phyloP scores from a whole-genome alignment of 768 basidiomycete genomes.

The Termitomyces sp. region DNA sequence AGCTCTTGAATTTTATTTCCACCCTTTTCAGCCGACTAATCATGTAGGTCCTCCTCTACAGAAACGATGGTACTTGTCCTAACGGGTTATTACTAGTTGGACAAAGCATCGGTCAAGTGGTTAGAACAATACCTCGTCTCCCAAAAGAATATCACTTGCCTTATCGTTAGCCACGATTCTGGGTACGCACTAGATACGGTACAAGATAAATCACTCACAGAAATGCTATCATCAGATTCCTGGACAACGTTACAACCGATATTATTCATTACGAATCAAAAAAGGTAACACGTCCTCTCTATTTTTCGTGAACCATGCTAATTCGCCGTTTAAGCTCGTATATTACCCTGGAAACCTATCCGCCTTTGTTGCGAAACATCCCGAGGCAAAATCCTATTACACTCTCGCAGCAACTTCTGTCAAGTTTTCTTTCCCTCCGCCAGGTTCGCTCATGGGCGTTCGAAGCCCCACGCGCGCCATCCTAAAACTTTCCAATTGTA shows the following conservation, averaged over 20 bases:
- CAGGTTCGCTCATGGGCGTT: slow-evolving; percentile 96
- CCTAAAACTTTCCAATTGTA: slow-evolving; percentile 87
- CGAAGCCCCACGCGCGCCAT: slow-evolving; percentile 95
- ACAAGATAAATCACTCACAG: slow-evolving; percentile 8
- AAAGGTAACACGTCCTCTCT: slow-evolving; percentile 46
- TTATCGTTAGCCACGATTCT: slow-evolving; percentile 96
- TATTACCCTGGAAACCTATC: slow-evolving; percentile 95
- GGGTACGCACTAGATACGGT: slow-evolving; percentile 49
- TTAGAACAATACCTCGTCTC: slow-evolving; percentile 82
- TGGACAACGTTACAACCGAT: slow-evolving; percentile 94
- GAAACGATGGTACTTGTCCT: not conserved
- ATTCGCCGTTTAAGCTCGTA: slow-evolving; percentile 54
- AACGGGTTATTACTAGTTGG: slow-evolving; percentile 47
- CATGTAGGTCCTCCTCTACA: slow-evolving; percentile 52
- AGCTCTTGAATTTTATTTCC: slow-evolving; percentile 1
- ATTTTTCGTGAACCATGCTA: slow-evolving; percentile 1
- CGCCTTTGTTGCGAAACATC: slow-evolving; percentile 83
- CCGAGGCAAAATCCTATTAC: slow-evolving; percentile 95
- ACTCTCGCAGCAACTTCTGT: slow-evolving; percentile 90
- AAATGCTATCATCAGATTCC: slow-evolving; percentile 52
- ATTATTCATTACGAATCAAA: slow-evolving; percentile 97
- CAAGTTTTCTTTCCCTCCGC: slow-evolving; percentile 94
- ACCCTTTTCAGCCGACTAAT: slow-evolving; percentile 68
- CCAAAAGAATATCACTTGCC: slow-evolving; percentile 81
- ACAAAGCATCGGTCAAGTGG: slow-evolving; percentile 86